Evolutionary conservation across 768 basidiomycete genomes (phyloP), one percentile per base, ranked within the genome.

Genomic region (Xanthoconium stramineum): DNA sequence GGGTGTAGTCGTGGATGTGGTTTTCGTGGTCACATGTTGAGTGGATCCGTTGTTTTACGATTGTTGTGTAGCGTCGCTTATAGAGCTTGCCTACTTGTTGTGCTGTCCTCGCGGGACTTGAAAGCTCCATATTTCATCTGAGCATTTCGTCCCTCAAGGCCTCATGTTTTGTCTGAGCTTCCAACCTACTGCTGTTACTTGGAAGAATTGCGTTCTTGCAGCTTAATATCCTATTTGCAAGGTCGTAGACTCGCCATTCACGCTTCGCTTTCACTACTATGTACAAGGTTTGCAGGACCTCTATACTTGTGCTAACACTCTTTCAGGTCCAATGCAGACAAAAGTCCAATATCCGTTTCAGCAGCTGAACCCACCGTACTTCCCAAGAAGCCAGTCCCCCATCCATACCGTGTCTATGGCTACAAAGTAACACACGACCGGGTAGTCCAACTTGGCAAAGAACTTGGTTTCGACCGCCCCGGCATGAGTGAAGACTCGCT

Each of bases 1-100:
- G 67, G 6, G 71, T 72, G 11, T 71, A 67, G 20, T 11, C 1
- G 43, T 43, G 38, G n/a, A n/a, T n/a, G n/a, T n/a, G n/a, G n/a
- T n/a, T n/a, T n/a, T n/a, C n/a, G n/a, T n/a, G n/a, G n/a, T n/a
- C n/a, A n/a, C n/a, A n/a, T n/a, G n/a, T n/a, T n/a, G n/a, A n/a
- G n/a, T n/a, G n/a, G n/a, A n/a, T n/a, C n/a, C n/a, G n/a, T n/a
- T n/a, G n/a, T n/a, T n/a, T n/a, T n/a, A n/a, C n/a, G n/a, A n/a
- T n/a, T n/a, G n/a, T n/a, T n/a, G n/a, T n/a, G n/a, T n/a, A n/a
- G n/a, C n/a, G n/a, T n/a, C n/a, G n/a, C n/a, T n/a, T n/a, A n/a
- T n/a, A n/a, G n/a, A n/a, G n/a, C n/a, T n/a, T n/a, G n/a, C n/a
- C n/a, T n/a, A n/a, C n/a, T n/a, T n/a, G n/a, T n/a, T n/a, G n/a